Evolutionary conservation across 306 rosid genomes (phyloP).

Genomic region (Lupinus albus): DNA sequence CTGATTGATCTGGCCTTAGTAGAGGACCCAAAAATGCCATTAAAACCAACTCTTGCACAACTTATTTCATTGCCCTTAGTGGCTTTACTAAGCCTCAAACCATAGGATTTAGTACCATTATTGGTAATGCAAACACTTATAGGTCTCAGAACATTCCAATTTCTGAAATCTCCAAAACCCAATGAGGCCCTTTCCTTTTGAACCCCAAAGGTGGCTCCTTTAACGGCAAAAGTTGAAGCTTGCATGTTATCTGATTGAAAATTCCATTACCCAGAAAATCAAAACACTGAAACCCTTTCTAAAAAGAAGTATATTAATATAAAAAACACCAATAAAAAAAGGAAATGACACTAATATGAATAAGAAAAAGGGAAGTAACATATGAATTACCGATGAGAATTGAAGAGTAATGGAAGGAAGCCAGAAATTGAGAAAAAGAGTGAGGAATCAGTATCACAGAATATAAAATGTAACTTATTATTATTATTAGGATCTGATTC

Average conservation of each 20-base stretch:
- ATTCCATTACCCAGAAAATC: slow-evolving; percentile 42
- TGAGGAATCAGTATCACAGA: neutral
- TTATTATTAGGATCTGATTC: slow-evolving; percentile 24
- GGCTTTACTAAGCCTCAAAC: slow-evolving; percentile 50
- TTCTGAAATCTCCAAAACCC: slow-evolving; percentile 51
- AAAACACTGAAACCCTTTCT: slow-evolving; percentile 23
- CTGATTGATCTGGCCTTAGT: slow-evolving; percentile 67
- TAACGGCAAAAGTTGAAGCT: slow-evolving; percentile 54
- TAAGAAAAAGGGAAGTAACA: neutral
- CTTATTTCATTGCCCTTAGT: slow-evolving; percentile 54
- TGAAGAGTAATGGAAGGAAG: neutral
- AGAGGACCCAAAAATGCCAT: slow-evolving; percentile 53
- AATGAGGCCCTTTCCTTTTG: slow-evolving; percentile 47
- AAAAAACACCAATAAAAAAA: neutral
- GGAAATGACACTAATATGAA: neutral
- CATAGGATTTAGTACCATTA: slow-evolving; percentile 42
- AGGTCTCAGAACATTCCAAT: slow-evolving; percentile 43
- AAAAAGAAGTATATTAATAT: neutral
- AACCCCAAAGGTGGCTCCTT: slow-evolving; percentile 55
- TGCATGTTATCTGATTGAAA: slow-evolving; percentile 64
- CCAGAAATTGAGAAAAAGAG: slow-evolving; percentile 23
- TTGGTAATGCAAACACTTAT: slow-evolving; percentile 52
- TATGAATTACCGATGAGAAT: slow-evolving; percentile 30
- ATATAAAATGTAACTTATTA: neutral
- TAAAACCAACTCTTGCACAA: slow-evolving; percentile 45